Base-by-base conservation (phyloP, 169 alveolate species). In the Plasmodium knowlesi region DNA sequence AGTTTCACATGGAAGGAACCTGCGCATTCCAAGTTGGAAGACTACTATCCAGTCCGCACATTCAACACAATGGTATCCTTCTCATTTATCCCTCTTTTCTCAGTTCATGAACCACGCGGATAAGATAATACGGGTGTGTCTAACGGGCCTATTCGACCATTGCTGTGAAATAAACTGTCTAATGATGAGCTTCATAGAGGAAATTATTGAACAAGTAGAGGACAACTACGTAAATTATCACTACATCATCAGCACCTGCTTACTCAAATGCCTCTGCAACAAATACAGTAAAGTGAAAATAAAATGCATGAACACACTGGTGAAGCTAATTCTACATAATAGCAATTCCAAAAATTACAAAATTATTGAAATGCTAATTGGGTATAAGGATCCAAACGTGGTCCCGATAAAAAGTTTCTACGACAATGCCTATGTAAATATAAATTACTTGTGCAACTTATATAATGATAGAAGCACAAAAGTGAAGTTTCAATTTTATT, bases 281-380 rank as follows among this genome's bases (percentile, higher is more conserved):
- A 85, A 54, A n/a, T 73, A 85, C 41, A 85, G 93, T 46, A 85
- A 74, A 19, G 80, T 85, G 37, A 85, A 85, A 53, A 85, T 85
- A 41, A 73, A 73, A 53, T 85, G 93, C 43, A 43, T 85, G 79
- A 30, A 85, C 16, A 85, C 85, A 1, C 61, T 85, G 28, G 10
- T 39, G 46, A 74, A 85, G 41, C 16, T 85, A 74, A 85, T 85
- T 85, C 32, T 71, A 43, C 32, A 85, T 25, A 85, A 72, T 74
- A 85, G 61, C n/a, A 84, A 84, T 46, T 71, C 92, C 19, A 73
- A 72, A 74, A 85, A 67, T 74, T 85, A 85, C 41, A 85, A 50
- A 85, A 85, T 85, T n/a, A 85, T 85, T 12, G 93, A 85, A 54
- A 85, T 85, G 93, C 37, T 85, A 73, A 67, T 85, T 85, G 93